Evolutionary conservation across 2,329 filamentous ascomycete genomes (phyloP).

Genomic region (Coniochaeta prunicola): DNA sequence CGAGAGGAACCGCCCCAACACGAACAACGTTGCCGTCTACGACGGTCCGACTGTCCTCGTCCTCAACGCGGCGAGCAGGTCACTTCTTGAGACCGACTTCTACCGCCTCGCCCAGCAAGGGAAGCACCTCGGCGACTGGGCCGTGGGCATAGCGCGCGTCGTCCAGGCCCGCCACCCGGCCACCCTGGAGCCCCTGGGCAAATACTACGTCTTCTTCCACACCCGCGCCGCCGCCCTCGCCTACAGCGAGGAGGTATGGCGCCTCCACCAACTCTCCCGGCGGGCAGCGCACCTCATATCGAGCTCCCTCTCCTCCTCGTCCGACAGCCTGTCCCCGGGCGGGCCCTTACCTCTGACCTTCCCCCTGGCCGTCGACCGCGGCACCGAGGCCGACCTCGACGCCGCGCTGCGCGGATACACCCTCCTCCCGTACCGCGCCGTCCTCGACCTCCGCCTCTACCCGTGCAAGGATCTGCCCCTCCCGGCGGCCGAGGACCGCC

Average conservation of each 20-base stretch:
- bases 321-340: conserved; percentile 22
- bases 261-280: conserved; percentile 33
- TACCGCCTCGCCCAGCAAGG: conserved; percentile 56
- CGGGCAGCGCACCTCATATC: conserved; percentile 1
- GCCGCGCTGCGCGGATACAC: conserved; percentile 17
- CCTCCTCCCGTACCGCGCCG: conserved; percentile 28
- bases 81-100: conserved; percentile 63
- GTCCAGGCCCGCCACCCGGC: conserved; percentile 57
- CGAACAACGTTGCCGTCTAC: background rate
- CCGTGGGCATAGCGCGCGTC: conserved; percentile 49
- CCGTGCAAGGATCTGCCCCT: conserved; percentile 1
- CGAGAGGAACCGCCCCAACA: background rate
- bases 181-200: conserved; percentile 55
- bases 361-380: conserved; percentile 12
- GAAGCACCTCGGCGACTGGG: conserved; percentile 61
- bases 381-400: conserved; percentile 21
- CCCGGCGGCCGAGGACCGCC: conserved; percentile 12
- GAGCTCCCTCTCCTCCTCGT: conserved; percentile 10
- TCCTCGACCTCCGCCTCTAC: conserved; percentile 9
- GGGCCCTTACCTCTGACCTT: conserved; percentile 22
- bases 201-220: conserved; percentile 65
- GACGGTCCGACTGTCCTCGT: conserved; percentile 34
- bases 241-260: conserved; percentile 49
- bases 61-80: conserved; percentile 49
- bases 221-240: conserved; percentile 48